Evolutionary conservation across 805 yeast species (phyloP), one percentile per base, ranked within the genome.

Genomic region (Yarrowia alimentaria): DNA sequence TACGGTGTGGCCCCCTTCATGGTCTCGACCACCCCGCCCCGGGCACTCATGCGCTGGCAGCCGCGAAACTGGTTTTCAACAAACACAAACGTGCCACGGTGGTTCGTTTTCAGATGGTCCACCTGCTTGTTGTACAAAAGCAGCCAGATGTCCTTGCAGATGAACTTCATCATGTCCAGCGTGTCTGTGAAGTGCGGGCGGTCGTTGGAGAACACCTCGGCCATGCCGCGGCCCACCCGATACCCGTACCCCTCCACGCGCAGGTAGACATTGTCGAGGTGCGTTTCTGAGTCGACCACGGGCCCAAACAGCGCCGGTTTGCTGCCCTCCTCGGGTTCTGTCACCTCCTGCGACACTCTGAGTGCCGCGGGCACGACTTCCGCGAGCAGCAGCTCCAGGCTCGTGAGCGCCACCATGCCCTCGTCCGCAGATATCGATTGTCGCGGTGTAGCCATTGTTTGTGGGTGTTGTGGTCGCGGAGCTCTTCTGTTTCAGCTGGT

Each of bases 61-160:
- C 77, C 70, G 51, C 73, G 73, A 68, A 82, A 83, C 50, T 68
- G 68, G 62, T 76, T 78, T 63, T 87, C 96, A 8, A 86, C 78
- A 34, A 87, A 71, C 19, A 88, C 91, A 64, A 80, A 86, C 0
- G 90, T 85, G 6, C 93, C 83, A 29, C 94, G 69, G 64, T 93
- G 97, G 63, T 93, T 93, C 1, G 99, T 93, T 55, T 95, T 77
- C 53, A 93, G 72, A 58, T 88, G 89, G 64, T 90, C 97, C 72
- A 93, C 86, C 64, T 85, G 96, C 66, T 89, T 91, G 29, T 81
- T 79, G 67, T 79, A 88, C 21, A 91, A 63, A 49, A 76, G 68
- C 58, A 78, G 80, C 98, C 98, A 93, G 21, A 90, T 83, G 58
- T 90, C 97, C 37, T 95, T 76, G 64, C 98, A 90, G 5, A 93